phyloP scores from a whole-genome alignment of 495 filamentous ascomycete species.

The Penicillium dipodomyicola region DNA sequence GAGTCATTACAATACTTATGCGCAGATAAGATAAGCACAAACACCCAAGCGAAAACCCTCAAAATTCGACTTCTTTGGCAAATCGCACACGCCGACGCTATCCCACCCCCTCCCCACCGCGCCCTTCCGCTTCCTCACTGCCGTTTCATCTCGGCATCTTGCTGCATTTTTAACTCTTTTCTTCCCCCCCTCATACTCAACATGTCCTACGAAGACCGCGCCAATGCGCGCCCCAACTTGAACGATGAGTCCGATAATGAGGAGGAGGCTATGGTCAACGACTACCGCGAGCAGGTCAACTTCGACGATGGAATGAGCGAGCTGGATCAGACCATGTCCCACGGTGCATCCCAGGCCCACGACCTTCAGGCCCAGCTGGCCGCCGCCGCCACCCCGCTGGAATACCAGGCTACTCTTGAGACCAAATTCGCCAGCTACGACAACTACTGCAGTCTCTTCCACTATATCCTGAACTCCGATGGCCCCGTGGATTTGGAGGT shows the following conservation, averaged over 20 bases:
- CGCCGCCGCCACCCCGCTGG: slow-evolving; percentile 88
- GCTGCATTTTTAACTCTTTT: slow-evolving; percentile 8
- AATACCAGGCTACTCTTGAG: slow-evolving; percentile 90
- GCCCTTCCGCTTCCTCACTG: slow-evolving; percentile 20
- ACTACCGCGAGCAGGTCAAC: slow-evolving; percentile 92
- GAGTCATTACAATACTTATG: slow-evolving; percentile 39
- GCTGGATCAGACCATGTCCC: slow-evolving; percentile 60
- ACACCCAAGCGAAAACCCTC: slow-evolving; percentile 52
- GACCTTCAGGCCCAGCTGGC: slow-evolving; percentile 89
- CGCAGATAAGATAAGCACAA: slow-evolving; percentile 52
- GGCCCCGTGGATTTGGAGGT: slow-evolving; percentile 95
- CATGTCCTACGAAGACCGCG: slow-evolving; percentile 54
- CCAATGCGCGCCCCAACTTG: slow-evolving; percentile 51
- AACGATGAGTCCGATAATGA: slow-evolving; percentile 88
- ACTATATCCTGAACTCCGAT: slow-evolving; percentile 98
- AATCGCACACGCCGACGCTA: slow-evolving; percentile 49
- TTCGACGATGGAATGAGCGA: slow-evolving; percentile 84
- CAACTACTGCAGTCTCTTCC: slow-evolving; percentile 97
- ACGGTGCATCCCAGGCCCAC: slow-evolving; percentile 51
- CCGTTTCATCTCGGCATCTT: slow-evolving; percentile 28
- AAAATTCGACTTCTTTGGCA: slow-evolving; percentile 49
- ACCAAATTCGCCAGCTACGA: slow-evolving; percentile 98
- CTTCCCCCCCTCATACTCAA: slow-evolving; percentile 25
- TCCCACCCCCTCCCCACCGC: slow-evolving; percentile 27
- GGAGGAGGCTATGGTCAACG: slow-evolving; percentile 89